Evolutionary conservation across 2,329 filamentous ascomycete genomes (phyloP), one percentile per base, ranked within the genome.

Genomic region (Graphiopsis chlorocephala): DNA sequence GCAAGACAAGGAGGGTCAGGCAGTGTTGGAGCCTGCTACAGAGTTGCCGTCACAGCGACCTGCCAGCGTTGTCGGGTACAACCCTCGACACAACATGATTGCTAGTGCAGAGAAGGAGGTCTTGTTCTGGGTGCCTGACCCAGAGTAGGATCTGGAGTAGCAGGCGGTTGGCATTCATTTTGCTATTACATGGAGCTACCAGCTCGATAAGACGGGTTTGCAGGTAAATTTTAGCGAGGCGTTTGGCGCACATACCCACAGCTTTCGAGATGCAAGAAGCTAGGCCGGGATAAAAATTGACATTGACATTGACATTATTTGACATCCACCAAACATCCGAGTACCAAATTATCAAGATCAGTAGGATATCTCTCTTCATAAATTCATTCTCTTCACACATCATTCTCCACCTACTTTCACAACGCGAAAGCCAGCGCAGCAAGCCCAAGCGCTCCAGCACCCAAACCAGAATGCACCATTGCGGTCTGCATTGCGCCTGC

Each of bases 31-130:
- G 47, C 90, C 91, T 59, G 84, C 80, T 53, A 84, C 84, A 77
- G 86, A 86, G 55, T 79, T 90, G 55, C 86, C 89, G 47, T 88
- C 89, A 70, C 78, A 67, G 74, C 87, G 82, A 75, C 88, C 86
- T 78, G 87, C 87, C 4, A 90, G 90, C 0, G 85, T 96, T 14
- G 83, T 97, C 48, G 91, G 90, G 25, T 95, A 93, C 76, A 98
- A 97, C 75, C 95, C 93, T 28, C 85, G 93, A 58, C 95, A 90
- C 78, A 97, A 98, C 77, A 88, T 97, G 81, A 85, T 98, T 70
- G 93, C 92, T 10, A 95, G 90, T 52, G 95, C 92, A 3, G 93
- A 98, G 72, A 90, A 90, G 73, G 93, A 97, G 61, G 69, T 83
- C n/a, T 72, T 79, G 63, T 70, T 84, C 17, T 84, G 81, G 81